Conservation (phyloP, 2,329 filamentous ascomycete species). For the Capronia coronata region DNA sequence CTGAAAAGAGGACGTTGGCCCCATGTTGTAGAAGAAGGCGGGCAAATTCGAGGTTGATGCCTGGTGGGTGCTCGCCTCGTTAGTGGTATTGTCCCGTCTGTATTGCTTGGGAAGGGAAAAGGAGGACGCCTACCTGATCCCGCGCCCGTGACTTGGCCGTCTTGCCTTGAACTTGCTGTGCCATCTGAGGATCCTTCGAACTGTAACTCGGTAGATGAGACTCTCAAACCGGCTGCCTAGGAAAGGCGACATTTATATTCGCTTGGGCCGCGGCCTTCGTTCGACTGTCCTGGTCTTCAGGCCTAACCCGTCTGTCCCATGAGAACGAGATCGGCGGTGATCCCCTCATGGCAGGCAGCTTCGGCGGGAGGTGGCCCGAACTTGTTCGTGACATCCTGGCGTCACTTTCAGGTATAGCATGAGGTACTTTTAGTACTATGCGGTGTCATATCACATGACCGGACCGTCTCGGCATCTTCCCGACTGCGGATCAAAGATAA, state of each 20-base stretch:
- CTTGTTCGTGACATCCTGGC: not conserved
- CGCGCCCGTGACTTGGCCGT: conserved; percentile 49
- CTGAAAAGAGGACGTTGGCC: conserved; percentile 44
- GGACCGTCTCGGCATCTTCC: too few relatives aligned
- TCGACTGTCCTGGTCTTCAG: too few relatives aligned
- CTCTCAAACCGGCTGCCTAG: not conserved
- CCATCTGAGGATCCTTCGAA: conserved; percentile 20
- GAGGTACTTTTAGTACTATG: too few relatives aligned
- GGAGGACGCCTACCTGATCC: conserved; percentile 42
- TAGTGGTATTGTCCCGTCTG: too few relatives aligned
- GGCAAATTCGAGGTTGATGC: conserved; percentile 44
- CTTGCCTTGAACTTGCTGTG: conserved; percentile 25
- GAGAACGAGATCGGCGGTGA: not conserved
- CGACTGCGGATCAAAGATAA: too few relatives aligned
- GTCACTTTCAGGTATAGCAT: too few relatives aligned
- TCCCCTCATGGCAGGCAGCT: not conserved
- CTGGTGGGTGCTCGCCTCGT: conserved; percentile 27
- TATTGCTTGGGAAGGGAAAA: conserved; percentile 2
- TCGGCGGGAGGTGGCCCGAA: conserved; percentile 4
- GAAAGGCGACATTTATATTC: too few relatives aligned
- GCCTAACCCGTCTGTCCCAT: too few relatives aligned
- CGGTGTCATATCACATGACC: too few relatives aligned
- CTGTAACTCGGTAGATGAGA: too few relatives aligned
- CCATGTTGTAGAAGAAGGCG: conserved; percentile 40
- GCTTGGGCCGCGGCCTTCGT: too few relatives aligned